These are phyloP conservation scores for Hanseniaspora sp. DNA, from an alignment of 1,139 yeast genomes.

Conservation along the genomic window DNA sequence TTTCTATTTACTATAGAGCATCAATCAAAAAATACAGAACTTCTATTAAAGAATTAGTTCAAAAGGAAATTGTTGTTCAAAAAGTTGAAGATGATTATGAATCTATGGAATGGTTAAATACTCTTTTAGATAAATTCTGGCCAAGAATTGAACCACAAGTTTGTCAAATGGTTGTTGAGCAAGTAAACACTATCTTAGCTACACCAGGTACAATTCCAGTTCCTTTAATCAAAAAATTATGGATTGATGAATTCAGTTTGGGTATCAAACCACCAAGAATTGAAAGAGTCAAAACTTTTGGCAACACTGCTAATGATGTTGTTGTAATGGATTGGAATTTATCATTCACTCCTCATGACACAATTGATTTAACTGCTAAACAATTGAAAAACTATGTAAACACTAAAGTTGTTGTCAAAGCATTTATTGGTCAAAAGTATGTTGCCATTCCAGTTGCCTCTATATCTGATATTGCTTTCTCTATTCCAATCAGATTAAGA, in stretches of 20 bases:
- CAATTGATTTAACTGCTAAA: conserved; percentile 69
- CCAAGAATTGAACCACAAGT: conserved; percentile 79
- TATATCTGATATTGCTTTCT: conserved; percentile 52
- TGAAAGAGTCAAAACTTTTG: conserved; percentile 77
- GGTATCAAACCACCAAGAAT: conserved; percentile 94
- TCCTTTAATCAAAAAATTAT: conserved; percentile 56
- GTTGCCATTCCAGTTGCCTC: conserved; percentile 46
- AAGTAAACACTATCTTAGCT: conserved; percentile 72
- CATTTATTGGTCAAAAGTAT: conserved; percentile 37
- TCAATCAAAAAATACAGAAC: conserved; percentile 72
- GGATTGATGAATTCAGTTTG: conserved; percentile 79
- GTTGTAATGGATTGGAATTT: conserved; percentile 95
- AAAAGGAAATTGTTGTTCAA: conserved; percentile 71
- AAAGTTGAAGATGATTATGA: conserved; percentile 80
- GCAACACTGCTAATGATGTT: conserved; percentile 77
- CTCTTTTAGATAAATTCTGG: conserved; percentile 85
- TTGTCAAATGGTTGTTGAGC: conserved; percentile 73
- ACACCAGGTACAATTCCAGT: conserved; percentile 65
- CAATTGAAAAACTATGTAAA: conserved; percentile 75
- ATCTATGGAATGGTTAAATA: conserved; percentile 89
- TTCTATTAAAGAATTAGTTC: conserved; percentile 62
- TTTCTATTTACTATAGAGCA: conserved; percentile 65
- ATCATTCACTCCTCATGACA: conserved; percentile 82
- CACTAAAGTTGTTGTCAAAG: conserved; percentile 60
- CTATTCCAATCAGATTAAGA: conserved; percentile 63